Conservation (phyloP, 2,329 filamentous ascomycete species). For the Pseudogymnoascus sp. region DNA sequence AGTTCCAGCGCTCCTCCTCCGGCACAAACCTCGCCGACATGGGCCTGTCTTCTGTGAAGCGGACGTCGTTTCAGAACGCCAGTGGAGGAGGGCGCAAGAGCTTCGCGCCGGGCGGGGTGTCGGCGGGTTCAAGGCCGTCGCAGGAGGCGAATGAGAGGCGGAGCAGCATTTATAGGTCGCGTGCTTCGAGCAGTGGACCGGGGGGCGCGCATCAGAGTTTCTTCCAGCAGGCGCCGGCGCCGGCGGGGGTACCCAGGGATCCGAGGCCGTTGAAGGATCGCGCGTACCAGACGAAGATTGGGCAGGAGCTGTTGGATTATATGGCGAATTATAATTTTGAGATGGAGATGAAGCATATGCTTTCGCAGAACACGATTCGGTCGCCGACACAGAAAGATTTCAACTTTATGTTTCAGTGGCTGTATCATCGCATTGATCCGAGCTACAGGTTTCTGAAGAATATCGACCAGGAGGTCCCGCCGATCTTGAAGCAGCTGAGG, state of each 20-base stretch:
- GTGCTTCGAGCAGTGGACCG: slow-evolving; percentile 61
- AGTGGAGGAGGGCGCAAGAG: slow-evolving; percentile 53
- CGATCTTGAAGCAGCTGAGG: slow-evolving; percentile 82
- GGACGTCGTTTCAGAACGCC: slow-evolving; percentile 68
- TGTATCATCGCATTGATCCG: slow-evolving; percentile 93
- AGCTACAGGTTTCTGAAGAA: slow-evolving; percentile 88
- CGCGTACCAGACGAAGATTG: slow-evolving; percentile 71
- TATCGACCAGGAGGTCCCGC: slow-evolving; percentile 90
- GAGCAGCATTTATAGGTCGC: slow-evolving; percentile 73
- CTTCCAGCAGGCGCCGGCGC: slow-evolving; percentile 78
- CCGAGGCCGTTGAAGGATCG: slow-evolving; percentile 79
- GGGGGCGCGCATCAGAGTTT: slow-evolving; percentile 75
- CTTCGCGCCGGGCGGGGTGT: slow-evolving; percentile 34
- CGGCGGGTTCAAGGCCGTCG: slow-evolving; percentile 22
- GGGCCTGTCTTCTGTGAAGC: slow-evolving; percentile 75
- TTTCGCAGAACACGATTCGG: slow-evolving; percentile 85
- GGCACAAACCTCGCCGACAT: slow-evolving; percentile 72
- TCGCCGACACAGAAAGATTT: slow-evolving; percentile 98
- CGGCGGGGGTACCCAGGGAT: slow-evolving; percentile 76
- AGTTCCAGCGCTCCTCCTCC: slow-evolving; percentile 78
- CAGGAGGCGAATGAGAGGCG: slow-evolving; percentile 50
- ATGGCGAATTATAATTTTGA: slow-evolving; percentile 92
- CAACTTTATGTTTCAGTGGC: slow-evolving; percentile 94
- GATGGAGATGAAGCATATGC: slow-evolving; percentile 89
- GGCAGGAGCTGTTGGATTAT: slow-evolving; percentile 85